Evolutionary conservation across 2,329 filamentous ascomycete genomes (phyloP).

Genomic region (Aspergillus carbonarius): DNA sequence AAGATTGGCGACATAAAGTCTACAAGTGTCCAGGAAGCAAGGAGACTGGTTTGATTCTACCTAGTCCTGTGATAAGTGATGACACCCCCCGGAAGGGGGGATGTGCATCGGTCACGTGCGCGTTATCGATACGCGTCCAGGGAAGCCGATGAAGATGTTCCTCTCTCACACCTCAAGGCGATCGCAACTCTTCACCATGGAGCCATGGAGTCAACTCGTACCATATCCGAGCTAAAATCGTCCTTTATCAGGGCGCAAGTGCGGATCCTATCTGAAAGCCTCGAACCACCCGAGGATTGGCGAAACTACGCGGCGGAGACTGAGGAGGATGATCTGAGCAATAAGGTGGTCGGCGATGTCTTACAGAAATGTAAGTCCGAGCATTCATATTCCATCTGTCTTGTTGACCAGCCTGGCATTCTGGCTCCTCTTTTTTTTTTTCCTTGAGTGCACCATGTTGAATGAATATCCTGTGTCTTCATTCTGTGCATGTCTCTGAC

Average conservation of each 20-base stretch:
- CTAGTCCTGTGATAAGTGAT: neutral
- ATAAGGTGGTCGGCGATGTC: slow-evolving; percentile 52
- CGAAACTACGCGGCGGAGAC: slow-evolving; percentile 43
- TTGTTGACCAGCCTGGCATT: no score
- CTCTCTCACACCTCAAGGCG: neutral
- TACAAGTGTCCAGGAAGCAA: neutral
- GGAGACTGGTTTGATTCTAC: neutral
- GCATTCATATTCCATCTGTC: neutral
- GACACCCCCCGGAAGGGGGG: neutral
- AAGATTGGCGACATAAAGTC: neutral
- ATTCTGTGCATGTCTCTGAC: neutral
- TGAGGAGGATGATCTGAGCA: slow-evolving; percentile 46
- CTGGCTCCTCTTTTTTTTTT: no score
- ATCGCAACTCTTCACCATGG: slow-evolving; percentile 16
- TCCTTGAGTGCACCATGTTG: neutral
- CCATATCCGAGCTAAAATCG: slow-evolving; percentile 53
- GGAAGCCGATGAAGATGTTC: neutral
- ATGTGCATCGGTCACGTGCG: slow-evolving; percentile 14
- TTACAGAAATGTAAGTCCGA: slow-evolving; percentile 48
- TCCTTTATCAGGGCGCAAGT: slow-evolving; percentile 53
- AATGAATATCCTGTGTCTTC: neutral
- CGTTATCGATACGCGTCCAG: slow-evolving; percentile 16
- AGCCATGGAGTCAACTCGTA: slow-evolving; percentile 42
- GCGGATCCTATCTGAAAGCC: slow-evolving; percentile 51
- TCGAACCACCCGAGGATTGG: slow-evolving; percentile 50